A percentile compares a stretch with the other conserved stretches of the same genome.
These are phyloP conservation scores for Cenchrus fungigraminus DNA, from an alignment of 176 grass and related monocot species.

Conservation along the genomic window DNA sequence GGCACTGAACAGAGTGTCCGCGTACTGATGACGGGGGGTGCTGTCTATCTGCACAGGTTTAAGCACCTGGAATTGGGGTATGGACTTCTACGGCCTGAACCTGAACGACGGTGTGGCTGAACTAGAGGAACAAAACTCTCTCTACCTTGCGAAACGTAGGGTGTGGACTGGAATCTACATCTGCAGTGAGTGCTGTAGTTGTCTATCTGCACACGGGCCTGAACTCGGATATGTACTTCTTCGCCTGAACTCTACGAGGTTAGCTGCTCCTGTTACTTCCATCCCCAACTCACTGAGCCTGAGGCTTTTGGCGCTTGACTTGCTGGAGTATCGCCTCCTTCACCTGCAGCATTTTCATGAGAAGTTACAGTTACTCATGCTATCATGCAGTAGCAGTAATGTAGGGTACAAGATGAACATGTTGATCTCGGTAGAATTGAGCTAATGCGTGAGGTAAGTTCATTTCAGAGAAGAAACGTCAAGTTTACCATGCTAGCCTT, in stretches of 20 bases:
- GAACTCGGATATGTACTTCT: slow-evolving; percentile 38
- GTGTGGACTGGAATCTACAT: not conserved
- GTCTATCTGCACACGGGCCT: slow-evolving; percentile 24
- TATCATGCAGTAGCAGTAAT: not conserved
- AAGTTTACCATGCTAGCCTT: slow-evolving; percentile 80
- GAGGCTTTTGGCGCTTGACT: slow-evolving; percentile 69
- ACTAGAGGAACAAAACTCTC: not conserved
- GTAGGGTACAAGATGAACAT: not conserved
- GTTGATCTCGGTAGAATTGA: not conserved
- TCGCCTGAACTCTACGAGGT: slow-evolving; percentile 15
- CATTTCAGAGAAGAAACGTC: slow-evolving; percentile 8
- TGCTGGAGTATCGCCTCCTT: slow-evolving; percentile 81
- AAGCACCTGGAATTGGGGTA: slow-evolving; percentile 26
- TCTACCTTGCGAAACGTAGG: not conserved
- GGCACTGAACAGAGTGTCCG: not conserved
- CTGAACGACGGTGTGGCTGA: not conserved
- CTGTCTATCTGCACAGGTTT: slow-evolving; percentile 27
- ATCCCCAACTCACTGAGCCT: slow-evolving; percentile 41
- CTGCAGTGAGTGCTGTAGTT: not conserved
- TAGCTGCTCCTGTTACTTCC: slow-evolving; percentile 9
- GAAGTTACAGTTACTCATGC: slow-evolving; percentile 14
- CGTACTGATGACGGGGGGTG: not conserved
- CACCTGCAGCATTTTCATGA: slow-evolving; percentile 48
- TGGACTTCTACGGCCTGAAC: slow-evolving; percentile 20
- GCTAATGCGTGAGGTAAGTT: not conserved